A percentile compares a stretch with the other conserved stretches of the same genome.
These are phyloP conservation scores for Apiotrichum laibachii DNA, from an alignment of 1,284 basidiomycete genomes.

Conservation along the genomic window DNA sequence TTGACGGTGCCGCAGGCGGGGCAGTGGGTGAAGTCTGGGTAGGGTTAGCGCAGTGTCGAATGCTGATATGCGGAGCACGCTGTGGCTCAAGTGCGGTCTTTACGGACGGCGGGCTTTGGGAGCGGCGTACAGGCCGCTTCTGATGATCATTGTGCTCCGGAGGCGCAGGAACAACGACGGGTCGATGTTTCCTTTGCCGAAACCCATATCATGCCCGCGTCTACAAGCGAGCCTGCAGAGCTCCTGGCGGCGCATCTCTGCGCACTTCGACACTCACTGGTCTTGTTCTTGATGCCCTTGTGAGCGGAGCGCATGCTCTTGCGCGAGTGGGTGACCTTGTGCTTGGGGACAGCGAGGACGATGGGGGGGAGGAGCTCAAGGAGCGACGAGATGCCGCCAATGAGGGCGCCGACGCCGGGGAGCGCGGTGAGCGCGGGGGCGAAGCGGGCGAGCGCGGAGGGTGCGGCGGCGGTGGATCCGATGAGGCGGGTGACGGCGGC, in stretches of 20 bases:
- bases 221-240: too few species aligned
- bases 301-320: constrained; percentile 94
- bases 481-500: constrained; percentile 26
- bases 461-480: constrained; percentile 23
- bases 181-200: too few species aligned
- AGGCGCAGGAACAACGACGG: too few species aligned
- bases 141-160: too few species aligned
- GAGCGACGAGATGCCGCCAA: constrained; percentile 55
- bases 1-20: constrained; percentile 87
- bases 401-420: constrained; percentile 1
- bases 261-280: constrained; percentile 60
- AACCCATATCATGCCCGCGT: too few species aligned
- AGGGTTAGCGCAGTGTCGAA: constrained; percentile 14
- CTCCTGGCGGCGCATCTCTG: too few species aligned
- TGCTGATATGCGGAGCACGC: constrained; percentile 6
- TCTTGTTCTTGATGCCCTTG: constrained; percentile 92
- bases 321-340: constrained; percentile 86
- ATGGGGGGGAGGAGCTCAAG: constrained; percentile 82
- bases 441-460: constrained; percentile 10
- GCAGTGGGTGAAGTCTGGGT: constrained; percentile 81
- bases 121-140: too few species aligned
- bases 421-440: constrained; percentile 1
- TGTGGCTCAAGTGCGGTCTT: neutral
- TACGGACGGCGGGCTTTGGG: too few species aligned
- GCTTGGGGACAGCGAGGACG: constrained; percentile 89